These are phyloP conservation scores for Talaromyces sp. DNA, from an alignment of 2,329 filamentous ascomycete species.

Conservation along the genomic window DNA sequence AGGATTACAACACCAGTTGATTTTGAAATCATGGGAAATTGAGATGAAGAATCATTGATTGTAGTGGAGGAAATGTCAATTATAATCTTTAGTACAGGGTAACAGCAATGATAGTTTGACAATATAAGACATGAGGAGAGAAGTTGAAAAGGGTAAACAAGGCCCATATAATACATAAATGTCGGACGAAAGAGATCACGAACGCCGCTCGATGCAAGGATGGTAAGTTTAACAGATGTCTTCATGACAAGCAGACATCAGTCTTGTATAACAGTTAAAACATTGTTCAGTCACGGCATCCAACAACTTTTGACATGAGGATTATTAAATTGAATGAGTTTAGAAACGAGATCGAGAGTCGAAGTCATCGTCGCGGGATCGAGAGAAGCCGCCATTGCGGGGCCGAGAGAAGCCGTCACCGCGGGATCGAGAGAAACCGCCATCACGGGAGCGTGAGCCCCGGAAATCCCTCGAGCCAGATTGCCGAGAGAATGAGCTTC, in stretches of 20 bases:
- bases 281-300: not conserved
- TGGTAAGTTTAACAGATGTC: slow-evolving; percentile 19
- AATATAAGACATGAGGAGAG: slow-evolving; percentile 25
- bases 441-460: too few relatives aligned
- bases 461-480: not conserved
- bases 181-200: slow-evolving; percentile 14
- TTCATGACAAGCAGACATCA: slow-evolving; percentile 1
- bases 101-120: slow-evolving; percentile 4
- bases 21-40: too few relatives aligned
- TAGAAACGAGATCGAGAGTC: slow-evolving; percentile 14
- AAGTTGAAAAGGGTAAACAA: slow-evolving; percentile 16
- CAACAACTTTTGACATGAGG: not conserved
- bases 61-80: slow-evolving; percentile 1
- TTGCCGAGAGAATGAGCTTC: not conserved
- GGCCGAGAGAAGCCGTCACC: too few relatives aligned
- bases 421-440: not conserved
- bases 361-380: not conserved
- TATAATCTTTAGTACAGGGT: slow-evolving; percentile 9
- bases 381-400: not conserved
- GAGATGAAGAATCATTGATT: too few relatives aligned
- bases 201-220: slow-evolving; percentile 35
- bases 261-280: not conserved
- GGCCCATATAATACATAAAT: slow-evolving; percentile 22
- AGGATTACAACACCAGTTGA: too few relatives aligned
- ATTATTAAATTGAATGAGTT: not conserved